These are phyloP conservation scores for Waltergamsia citrina DNA, from an alignment of 2,329 filamentous ascomycete species.

Conservation along the genomic window DNA sequence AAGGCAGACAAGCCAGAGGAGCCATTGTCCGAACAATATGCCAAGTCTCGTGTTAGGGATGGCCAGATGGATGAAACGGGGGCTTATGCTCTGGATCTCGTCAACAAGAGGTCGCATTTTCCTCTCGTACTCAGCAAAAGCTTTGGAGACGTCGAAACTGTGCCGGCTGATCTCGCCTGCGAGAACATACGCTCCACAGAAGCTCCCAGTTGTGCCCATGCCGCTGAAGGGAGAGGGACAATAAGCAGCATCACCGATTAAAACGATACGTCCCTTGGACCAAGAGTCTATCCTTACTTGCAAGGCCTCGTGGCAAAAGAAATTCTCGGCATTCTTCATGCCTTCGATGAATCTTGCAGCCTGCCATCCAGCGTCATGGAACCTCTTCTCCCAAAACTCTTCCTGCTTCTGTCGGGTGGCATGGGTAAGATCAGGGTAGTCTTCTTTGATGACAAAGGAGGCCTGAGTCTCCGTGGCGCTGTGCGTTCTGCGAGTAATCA, in stretches of 20 bases:
- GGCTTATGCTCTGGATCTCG: not conserved
- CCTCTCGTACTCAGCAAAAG: not conserved
- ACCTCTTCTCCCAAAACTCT: slow-evolving; percentile 24
- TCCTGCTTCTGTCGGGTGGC: slow-evolving; percentile 24
- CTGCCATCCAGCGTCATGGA: slow-evolving; percentile 36
- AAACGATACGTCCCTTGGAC: slow-evolving; percentile 26
- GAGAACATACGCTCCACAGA: slow-evolving; percentile 40
- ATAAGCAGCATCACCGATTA: slow-evolving; percentile 38
- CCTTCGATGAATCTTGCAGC: slow-evolving; percentile 21
- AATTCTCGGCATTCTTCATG: slow-evolving; percentile 26
- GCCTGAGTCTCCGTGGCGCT: slow-evolving; percentile 15
- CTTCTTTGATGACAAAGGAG: slow-evolving; percentile 18
- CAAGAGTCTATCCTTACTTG: slow-evolving; percentile 27
- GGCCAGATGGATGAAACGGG: not conserved
- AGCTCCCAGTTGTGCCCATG: slow-evolving; percentile 30
- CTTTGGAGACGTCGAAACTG: not conserved
- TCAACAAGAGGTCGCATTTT: not conserved
- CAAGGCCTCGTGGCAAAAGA: slow-evolving; percentile 30
- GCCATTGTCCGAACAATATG: not conserved
- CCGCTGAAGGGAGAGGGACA: slow-evolving; percentile 33
- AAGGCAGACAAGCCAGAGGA: slow-evolving; percentile 5
- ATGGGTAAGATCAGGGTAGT: slow-evolving; percentile 13
- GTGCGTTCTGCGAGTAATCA: slow-evolving; percentile 21
- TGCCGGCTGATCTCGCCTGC: slow-evolving; percentile 30
- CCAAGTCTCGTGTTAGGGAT: not conserved